Evolutionary conservation across 2,329 filamentous ascomycete genomes (phyloP).

Genomic region (Aaosphaeria arxii): DNA sequence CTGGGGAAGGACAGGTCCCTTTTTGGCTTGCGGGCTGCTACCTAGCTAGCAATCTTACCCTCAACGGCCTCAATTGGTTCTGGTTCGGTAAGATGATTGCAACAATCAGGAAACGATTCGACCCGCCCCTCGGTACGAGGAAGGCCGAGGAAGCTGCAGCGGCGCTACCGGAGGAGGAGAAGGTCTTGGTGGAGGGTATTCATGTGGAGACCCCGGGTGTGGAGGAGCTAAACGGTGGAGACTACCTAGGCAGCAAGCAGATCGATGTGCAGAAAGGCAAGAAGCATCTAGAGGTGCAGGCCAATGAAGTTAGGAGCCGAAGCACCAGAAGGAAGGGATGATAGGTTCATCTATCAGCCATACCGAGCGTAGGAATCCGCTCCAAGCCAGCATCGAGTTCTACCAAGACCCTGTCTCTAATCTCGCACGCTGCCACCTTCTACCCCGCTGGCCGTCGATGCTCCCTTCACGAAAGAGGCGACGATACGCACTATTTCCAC

Average conservation of each 20-base stretch:
- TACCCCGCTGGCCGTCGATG: neutral
- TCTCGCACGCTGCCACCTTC: neutral
- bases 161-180: slow-evolving; percentile 7
- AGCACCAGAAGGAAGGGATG: neutral
- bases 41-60: slow-evolving; percentile 64
- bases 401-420: neutral
- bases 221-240: neutral
- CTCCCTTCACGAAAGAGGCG: neutral
- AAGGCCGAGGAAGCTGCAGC: slow-evolving; percentile 14
- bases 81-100: slow-evolving; percentile 88
- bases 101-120: slow-evolving; percentile 74
- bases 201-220: slow-evolving; percentile 23
- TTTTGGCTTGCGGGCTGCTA: slow-evolving; percentile 69
- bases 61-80: slow-evolving; percentile 76
- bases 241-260: neutral
- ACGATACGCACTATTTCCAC: too few species aligned
- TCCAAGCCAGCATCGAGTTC: neutral
- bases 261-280: neutral
- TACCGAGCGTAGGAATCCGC: neutral
- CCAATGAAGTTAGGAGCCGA: neutral
- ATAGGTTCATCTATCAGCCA: neutral
- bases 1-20: slow-evolving; percentile 50
- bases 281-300: neutral
- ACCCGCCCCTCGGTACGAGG: slow-evolving; percentile 51
- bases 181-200: slow-evolving; percentile 32